Base-by-base conservation (phyloP, 164 flowering plant genomes). In the Vitis vinifera region DNA sequence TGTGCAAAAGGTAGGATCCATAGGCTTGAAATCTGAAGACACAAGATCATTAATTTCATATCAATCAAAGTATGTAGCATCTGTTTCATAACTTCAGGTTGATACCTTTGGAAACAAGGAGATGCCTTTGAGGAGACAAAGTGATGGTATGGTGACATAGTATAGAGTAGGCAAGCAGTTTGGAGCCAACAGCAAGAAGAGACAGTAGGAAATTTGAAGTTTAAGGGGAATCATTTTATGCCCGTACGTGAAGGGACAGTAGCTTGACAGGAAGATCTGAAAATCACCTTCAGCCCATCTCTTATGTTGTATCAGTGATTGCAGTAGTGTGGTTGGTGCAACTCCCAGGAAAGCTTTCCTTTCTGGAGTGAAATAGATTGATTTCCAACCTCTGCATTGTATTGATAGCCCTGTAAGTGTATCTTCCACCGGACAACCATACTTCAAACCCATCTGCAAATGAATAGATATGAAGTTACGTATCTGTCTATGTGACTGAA, bases 1-100 rank as follows among this genome's bases (percentile, higher is more conserved):
- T 78, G 80, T 0, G 75, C 76, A 59, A 81, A 86, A 11, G 91
- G 84, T 7, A 78, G 51, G 72, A 84, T 64, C 90, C 90, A 85
- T n/a, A 63, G 76, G 69, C 81, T 86, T 68, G 86, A 74, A 8
- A 84, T 62, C 88, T 86, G 79, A 55, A 70, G 1, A 0, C 12
- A 50, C 17, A 59, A 27, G 44, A 59, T 10, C 0, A 29, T 29
- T 12, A 27, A 27, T 59, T 27, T 29, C 44, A 13, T 10, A 59
- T 4, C 4, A 30, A 12, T 5, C 4, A 37, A 37, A 37, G 4
- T 37, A 37, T 37, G 44, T 37, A 37, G 44, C 44, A 37, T 37
- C 44, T 37, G 7, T 37, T 37, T 37, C 0, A 4, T 37, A 37
- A 37, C 44, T 37, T 37, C 0, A 57, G 27, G 29, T 3, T 31